Evolutionary conservation across 83 land plant genomes (phyloP).

Genomic region (Isoetes engelmannii): DNA sequence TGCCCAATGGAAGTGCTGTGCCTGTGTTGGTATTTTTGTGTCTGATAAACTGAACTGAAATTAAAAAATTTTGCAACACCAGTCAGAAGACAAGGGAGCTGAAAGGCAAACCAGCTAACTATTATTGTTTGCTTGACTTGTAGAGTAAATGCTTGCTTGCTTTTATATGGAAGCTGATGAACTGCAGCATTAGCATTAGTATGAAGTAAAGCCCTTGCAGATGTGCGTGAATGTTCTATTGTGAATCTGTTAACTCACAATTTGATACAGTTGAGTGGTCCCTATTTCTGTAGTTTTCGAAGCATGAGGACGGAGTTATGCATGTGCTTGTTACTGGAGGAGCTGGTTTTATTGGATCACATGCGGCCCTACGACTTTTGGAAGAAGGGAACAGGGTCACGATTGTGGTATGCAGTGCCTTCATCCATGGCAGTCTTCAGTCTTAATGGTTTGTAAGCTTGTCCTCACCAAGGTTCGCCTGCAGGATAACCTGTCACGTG

Average conservation of each 20-base stretch:
- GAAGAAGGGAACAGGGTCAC: conserved; percentile 76
- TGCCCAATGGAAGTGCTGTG: no score
- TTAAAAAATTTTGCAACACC: no score
- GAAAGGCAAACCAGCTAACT: neutral
- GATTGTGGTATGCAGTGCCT: conserved; percentile 54
- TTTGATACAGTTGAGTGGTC: neutral
- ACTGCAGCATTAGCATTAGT: conserved; percentile 9
- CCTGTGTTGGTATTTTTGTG: no score
- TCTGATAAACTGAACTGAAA: neutral
- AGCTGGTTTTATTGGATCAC: conserved; percentile 96
- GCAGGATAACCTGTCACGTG: conserved; percentile 93
- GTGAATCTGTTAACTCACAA: neutral
- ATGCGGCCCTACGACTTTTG: conserved; percentile 76
- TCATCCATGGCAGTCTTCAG: no score
- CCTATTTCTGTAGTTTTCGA: conserved; percentile 48
- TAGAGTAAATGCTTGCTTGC: conserved; percentile 7
- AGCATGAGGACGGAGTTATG: conserved; percentile 58
- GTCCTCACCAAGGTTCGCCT: no score
- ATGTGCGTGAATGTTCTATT: neutral
- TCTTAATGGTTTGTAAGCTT: no score
- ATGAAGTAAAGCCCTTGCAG: neutral
- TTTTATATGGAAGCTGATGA: conserved; percentile 15
- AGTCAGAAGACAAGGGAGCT: neutral
- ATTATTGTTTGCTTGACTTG: neutral
- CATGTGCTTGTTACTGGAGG: conserved; percentile 97